A percentile compares a stretch with the other conserved stretches of the same genome.
Conservation (phyloP, 1,139 yeast genomes). For the Wickerhamomyces sp. region DNA sequence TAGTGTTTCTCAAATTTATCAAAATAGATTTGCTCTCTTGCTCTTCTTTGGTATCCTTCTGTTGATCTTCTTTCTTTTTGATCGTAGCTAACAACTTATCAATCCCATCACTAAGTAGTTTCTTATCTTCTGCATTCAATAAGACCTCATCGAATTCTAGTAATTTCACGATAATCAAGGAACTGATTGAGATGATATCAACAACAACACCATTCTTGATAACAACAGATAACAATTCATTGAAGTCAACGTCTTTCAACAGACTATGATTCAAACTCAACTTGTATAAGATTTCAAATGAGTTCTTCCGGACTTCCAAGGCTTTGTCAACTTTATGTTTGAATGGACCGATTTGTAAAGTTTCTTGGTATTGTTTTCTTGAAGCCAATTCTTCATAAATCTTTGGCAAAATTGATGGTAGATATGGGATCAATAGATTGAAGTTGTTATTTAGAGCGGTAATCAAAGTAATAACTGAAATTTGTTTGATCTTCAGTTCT, state of each 20-base stretch:
- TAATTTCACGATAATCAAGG: conserved; percentile 21
- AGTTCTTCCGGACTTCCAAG: conserved; percentile 64
- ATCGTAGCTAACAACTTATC: conserved; percentile 21
- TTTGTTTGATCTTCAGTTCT: conserved; percentile 41
- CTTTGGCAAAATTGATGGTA: conserved; percentile 46
- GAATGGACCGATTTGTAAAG: conserved; percentile 83
- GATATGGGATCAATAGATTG: conserved; percentile 39
- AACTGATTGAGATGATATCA: conserved; percentile 23
- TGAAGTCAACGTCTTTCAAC: conserved; percentile 19
- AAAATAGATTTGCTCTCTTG: conserved; percentile 22
- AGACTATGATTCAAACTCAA: conserved; percentile 29
- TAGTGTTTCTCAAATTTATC: conserved; percentile 18
- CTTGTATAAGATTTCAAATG: conserved; percentile 67
- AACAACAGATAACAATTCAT: conserved; percentile 18
- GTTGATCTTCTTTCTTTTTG: conserved; percentile 23
- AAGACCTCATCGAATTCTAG: conserved; percentile 23
- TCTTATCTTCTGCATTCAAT: conserved; percentile 13
- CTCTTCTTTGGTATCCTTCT: conserved; percentile 24
- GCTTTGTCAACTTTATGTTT: conserved; percentile 81
- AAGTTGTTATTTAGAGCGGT: conserved; percentile 62
- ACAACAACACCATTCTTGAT: conserved; percentile 18
- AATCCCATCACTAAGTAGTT: conserved; percentile 18
- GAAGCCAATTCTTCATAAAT: conserved; percentile 54
- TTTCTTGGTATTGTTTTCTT: conserved; percentile 53
- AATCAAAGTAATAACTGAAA: conserved; percentile 54